Conservation (phyloP, 2,329 filamentous ascomycete genomes). For the Aspergillus sp. region DNA sequence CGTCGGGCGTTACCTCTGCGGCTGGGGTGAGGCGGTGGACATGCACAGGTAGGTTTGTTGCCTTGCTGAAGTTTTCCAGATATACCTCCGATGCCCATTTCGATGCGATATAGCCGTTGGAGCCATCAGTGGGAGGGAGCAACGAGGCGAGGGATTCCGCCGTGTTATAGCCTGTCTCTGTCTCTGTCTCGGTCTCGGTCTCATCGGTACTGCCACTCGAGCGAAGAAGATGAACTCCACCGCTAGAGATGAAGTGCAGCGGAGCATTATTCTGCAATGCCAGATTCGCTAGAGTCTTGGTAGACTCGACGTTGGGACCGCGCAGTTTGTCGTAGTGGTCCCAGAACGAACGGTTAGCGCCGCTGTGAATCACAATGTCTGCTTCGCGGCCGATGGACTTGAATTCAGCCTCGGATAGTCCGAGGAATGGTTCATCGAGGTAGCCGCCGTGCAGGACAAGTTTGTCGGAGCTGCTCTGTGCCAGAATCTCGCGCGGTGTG, state of each 20-base stretch:
- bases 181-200: background rate
- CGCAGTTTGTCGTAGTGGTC: conserved; percentile 31
- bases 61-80: conserved; percentile 29
- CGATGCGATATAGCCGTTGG: conserved; percentile 37
- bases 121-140: conserved; percentile 27
- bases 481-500: background rate
- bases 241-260: conserved; percentile 33
- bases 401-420: background rate
- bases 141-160: background rate
- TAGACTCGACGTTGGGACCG: conserved; percentile 27
- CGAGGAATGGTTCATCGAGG: background rate
- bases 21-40: conserved; percentile 29
- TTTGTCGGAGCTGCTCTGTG: background rate
- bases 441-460: background rate
- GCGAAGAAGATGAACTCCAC: conserved; percentile 15
- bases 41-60: conserved; percentile 17
- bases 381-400: background rate
- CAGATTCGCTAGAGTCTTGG: conserved; percentile 25
- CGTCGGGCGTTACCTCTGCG: background rate
- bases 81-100: conserved; percentile 44
- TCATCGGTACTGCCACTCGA: background rate
- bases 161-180: conserved; percentile 11
- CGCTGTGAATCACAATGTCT: conserved; percentile 28
- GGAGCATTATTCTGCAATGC: conserved; percentile 24
- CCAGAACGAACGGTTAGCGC: conserved; percentile 29